phyloP scores from a whole-genome alignment of 495 filamentous ascomycete genomes.

The Penicillium coprophilum region DNA sequence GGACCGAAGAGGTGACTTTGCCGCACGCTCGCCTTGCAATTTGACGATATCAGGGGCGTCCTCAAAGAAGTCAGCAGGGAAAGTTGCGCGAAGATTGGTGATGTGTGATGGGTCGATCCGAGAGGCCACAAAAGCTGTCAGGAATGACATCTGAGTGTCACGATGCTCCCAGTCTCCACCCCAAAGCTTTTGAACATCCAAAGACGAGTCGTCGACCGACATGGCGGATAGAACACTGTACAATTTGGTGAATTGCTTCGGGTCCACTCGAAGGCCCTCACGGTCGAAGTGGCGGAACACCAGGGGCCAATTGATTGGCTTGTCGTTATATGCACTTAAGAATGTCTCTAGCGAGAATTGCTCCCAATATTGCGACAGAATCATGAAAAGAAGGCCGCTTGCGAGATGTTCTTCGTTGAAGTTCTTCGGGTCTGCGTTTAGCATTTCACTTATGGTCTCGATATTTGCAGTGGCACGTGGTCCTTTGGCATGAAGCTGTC shows the following conservation, averaged over 20 bases:
- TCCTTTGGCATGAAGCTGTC: slow-evolving; percentile 75
- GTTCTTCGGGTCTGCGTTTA: slow-evolving; percentile 62
- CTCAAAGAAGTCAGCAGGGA: slow-evolving; percentile 72
- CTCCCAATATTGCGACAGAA: slow-evolving; percentile 62
- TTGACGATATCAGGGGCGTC: slow-evolving; percentile 68
- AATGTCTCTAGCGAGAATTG: slow-evolving; percentile 73
- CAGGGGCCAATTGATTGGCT: slow-evolving; percentile 73
- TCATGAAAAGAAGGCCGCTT: slow-evolving; percentile 78
- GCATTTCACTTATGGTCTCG: slow-evolving; percentile 59
- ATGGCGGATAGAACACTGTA: slow-evolving; percentile 72
- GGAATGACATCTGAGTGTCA: slow-evolving; percentile 85
- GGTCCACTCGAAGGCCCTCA: slow-evolving; percentile 68
- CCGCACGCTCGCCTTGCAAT: slow-evolving; percentile 67
- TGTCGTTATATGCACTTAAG: slow-evolving; percentile 60
- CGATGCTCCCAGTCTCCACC: slow-evolving; percentile 84
- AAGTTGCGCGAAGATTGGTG: slow-evolving; percentile 73
- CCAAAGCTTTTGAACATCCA: slow-evolving; percentile 86
- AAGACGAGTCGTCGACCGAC: slow-evolving; percentile 57
- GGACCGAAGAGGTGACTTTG: slow-evolving; percentile 86
- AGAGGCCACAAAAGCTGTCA: slow-evolving; percentile 75
- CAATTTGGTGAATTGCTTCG: slow-evolving; percentile 74
- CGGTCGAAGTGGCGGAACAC: slow-evolving; percentile 84
- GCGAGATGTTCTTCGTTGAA: slow-evolving; percentile 82
- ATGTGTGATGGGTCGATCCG: slow-evolving; percentile 80
- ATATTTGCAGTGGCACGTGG: slow-evolving; percentile 55